Conservation (phyloP, 306 rosid genomes). For the Ochetophila trinervis region DNA sequence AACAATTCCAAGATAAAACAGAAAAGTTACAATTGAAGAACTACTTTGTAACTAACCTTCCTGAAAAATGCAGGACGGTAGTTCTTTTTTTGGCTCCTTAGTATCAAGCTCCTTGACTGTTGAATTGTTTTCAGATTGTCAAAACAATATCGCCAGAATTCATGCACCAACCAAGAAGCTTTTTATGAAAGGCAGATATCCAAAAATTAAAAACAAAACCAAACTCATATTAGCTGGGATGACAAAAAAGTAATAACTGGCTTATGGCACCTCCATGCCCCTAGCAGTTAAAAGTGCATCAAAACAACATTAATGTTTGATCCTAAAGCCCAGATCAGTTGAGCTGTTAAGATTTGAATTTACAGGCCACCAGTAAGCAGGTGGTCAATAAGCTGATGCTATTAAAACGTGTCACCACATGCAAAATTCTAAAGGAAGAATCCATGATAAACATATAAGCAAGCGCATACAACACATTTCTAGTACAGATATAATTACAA, state of each 20-base stretch:
- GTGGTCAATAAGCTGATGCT: not conserved
- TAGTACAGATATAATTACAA: no score
- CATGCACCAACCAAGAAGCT: constrained; percentile 1
- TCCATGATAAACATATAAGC: no score
- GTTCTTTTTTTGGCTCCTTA: constrained; percentile 72
- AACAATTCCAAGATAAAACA: constrained; percentile 18
- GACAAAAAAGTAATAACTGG: not conserved
- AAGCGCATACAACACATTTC: no score
- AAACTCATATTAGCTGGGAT: not conserved
- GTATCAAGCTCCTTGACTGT: constrained; percentile 78
- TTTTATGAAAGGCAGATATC: constrained; percentile 1
- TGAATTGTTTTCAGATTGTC: constrained; percentile 24
- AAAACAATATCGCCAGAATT: constrained; percentile 16
- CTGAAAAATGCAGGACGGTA: constrained; percentile 92
- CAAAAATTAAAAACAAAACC: not conserved
- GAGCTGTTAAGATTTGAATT: not conserved
- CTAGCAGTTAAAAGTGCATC: not conserved
- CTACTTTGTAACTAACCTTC: constrained; percentile 51
- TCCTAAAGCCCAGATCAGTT: not conserved
- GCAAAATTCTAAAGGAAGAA: no score
- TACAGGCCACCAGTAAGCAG: not conserved
- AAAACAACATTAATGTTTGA: not conserved
- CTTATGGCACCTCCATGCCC: not conserved
- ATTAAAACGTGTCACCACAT: not conserved
- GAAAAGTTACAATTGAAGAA: constrained; percentile 10